Evolutionary conservation across 352 stramenopile species (phyloP).

Genomic region (Phytophthora macrochlamydospora): DNA sequence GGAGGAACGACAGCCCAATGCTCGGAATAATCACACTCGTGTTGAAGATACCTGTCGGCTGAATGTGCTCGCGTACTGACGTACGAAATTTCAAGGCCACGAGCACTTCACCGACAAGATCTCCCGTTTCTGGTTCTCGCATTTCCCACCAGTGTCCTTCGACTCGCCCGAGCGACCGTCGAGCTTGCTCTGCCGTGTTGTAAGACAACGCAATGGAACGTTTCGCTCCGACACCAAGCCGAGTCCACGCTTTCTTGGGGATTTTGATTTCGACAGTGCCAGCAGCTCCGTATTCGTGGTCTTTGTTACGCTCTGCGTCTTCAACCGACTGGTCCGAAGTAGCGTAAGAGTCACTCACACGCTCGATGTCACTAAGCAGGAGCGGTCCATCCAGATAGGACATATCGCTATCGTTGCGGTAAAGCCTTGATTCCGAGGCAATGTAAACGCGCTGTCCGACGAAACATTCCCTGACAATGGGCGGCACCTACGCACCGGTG

Average conservation of each 20-base stretch:
- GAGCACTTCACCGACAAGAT: conserved; percentile 81
- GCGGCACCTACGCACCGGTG: conserved; percentile 19
- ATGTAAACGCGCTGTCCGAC: conserved; percentile 35
- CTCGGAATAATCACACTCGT: conserved; percentile 82
- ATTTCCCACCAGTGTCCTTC: conserved; percentile 90
- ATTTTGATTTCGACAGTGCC: conserved; percentile 84
- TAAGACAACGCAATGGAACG: conserved; percentile 80
- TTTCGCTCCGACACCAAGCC: conserved; percentile 65
- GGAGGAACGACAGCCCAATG: conserved; percentile 82
- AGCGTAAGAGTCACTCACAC: conserved; percentile 71
- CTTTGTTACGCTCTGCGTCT: conserved; percentile 32
- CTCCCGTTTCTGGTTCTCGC: conserved; percentile 70
- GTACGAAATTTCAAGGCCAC: conserved; percentile 85
- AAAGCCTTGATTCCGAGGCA: conserved; percentile 46
- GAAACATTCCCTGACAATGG: conserved; percentile 32
- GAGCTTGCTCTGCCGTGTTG: conserved; percentile 75
- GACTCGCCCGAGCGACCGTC: conserved; percentile 66
- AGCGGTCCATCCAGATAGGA: conserved; percentile 48
- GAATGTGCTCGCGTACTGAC: conserved; percentile 53
- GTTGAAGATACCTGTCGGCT: conserved; percentile 72
- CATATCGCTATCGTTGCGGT: conserved; percentile 50
- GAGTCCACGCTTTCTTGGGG: conserved; percentile 83
- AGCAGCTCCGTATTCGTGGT: conserved; percentile 37
- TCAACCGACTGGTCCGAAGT: conserved; percentile 66
- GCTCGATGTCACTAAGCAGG: conserved; percentile 65